Evolutionary conservation across 306 rosid genomes (phyloP).

Genomic region (Sechiopsis laciniata): DNA sequence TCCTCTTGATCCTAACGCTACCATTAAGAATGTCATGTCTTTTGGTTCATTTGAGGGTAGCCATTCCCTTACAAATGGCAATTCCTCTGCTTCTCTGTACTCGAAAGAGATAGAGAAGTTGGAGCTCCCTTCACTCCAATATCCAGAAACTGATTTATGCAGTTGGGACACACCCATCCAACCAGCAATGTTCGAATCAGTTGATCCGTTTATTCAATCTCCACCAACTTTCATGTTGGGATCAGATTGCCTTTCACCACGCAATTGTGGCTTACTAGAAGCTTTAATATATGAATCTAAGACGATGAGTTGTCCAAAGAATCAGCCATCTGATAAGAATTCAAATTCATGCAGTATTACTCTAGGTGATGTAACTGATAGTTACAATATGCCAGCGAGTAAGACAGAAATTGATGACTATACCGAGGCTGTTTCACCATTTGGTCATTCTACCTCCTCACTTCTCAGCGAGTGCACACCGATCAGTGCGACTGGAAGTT

Average conservation of each 20-base stretch:
- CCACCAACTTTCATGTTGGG: conserved; percentile 48
- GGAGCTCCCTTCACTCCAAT: conserved; percentile 99
- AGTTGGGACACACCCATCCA: conserved; percentile 68
- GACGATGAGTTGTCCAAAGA: conserved; percentile 46
- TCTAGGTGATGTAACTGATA: conserved; percentile 48
- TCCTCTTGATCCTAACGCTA: conserved; percentile 48
- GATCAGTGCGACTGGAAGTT: conserved; percentile 48
- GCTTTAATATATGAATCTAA: conserved; percentile 65
- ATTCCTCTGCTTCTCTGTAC: conserved; percentile 84
- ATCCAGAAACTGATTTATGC: conserved; percentile 76
- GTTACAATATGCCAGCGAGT: conserved; percentile 42
- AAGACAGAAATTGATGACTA: conserved; percentile 61
- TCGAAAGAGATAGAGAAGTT: conserved; percentile 63
- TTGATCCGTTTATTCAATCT: conserved; percentile 63
- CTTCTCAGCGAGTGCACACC: conserved; percentile 52
- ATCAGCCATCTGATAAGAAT: conserved; percentile 54
- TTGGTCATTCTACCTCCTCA: conserved; percentile 57
- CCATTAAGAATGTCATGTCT: conserved; percentile 40
- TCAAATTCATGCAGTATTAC: conserved; percentile 61
- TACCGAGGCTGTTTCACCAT: conserved; percentile 54
- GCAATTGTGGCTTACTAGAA: conserved; percentile 80
- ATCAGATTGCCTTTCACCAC: conserved; percentile 61
- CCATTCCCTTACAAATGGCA: conserved; percentile 92
- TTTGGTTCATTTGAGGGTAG: conserved; percentile 38
- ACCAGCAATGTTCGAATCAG: conserved; percentile 56